These are phyloP conservation scores for Camelina neglecta DNA, from an alignment of 345 rosid genomes.

Conservation along the genomic window DNA sequence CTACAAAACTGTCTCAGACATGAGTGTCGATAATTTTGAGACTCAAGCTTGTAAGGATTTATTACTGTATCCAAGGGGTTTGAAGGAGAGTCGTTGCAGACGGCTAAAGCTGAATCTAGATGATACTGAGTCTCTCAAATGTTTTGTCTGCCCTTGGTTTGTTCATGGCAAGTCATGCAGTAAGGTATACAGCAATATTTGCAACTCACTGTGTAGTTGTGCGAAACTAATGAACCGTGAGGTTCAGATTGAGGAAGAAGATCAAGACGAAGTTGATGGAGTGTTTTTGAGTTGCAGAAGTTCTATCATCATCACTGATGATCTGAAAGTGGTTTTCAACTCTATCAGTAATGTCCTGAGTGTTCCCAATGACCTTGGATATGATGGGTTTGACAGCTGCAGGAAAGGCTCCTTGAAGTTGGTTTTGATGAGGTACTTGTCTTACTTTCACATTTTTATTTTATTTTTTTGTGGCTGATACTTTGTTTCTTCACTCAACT, in stretches of 20 bases:
- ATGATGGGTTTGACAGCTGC: constrained; percentile 16
- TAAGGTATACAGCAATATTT: constrained; percentile 11
- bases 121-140: constrained; percentile 21
- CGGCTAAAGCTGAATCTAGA: constrained; percentile 19
- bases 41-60: constrained; percentile 23
- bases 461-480: too few species aligned
- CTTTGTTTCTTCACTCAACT: too few species aligned
- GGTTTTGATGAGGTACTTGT: constrained; percentile 27
- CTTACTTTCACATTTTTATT: neutral
- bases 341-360: constrained; percentile 11
- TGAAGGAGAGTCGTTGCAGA: constrained; percentile 16
- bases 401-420: constrained; percentile 20
- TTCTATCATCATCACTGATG: constrained; percentile 37
- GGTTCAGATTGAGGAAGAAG: neutral
- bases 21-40: constrained; percentile 13
- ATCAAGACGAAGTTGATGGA: neutral
- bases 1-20: constrained; percentile 30
- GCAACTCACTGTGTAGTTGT: constrained; percentile 9
- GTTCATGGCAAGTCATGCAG: neutral
- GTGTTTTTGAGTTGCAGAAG: constrained; percentile 22
- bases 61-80: constrained; percentile 31
- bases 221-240: neutral
- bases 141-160: constrained; percentile 11
- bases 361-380: constrained; percentile 27
- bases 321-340: constrained; percentile 28